Base-by-base conservation (phyloP, 139 green algal genomes). In the Gonium pectorale region DNA sequence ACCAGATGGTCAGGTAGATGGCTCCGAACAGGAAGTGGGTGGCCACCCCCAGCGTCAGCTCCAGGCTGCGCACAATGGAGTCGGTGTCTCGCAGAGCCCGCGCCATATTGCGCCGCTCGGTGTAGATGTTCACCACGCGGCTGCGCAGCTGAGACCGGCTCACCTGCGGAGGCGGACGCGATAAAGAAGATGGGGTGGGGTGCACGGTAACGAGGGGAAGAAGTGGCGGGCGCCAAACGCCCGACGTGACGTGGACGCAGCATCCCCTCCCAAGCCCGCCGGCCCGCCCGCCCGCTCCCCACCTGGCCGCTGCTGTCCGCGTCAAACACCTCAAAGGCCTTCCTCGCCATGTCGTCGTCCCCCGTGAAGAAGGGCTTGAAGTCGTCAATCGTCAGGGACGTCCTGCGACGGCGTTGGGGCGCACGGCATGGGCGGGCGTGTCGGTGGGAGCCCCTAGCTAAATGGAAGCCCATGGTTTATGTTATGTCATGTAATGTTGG, bases 1-100 rank as follows among this genome's bases (percentile, higher is more conserved):
- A 84, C 85, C 85, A 93, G 54, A 93, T 89, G 44, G 88, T 82
- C 37, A 93, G 78, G 81, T 93, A 93, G 49, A 90, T 72, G 19
- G 87, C 87, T 1, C 52, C 43, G 67, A 91, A 89, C 11, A 93
- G 44, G 62, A 93, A 91, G 78, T 93, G 90, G 38, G 88, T 54
- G 17, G 85, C 54, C 11, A 68, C 78, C 59, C 87, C 90, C 37
- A 93, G 84, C 7, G 77, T 66, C 29, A 86, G 81, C 90, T 91
- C 77, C 67, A 93, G 67, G 2, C 52, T 79, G 60, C 52, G 59
- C 19, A 93, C 88, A 51, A 93, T 93, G 62, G 81, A 86, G 83
- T 93, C 85, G 7, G 90, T 93, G 79, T 93, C 88, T 41, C 87
- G 89, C 21, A 92, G 80, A 3, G 33, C 56, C 5, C 44, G 67